These are phyloP conservation scores for Hippophae tibetana DNA, from an alignment of 306 rosid species.

Conservation along the genomic window DNA sequence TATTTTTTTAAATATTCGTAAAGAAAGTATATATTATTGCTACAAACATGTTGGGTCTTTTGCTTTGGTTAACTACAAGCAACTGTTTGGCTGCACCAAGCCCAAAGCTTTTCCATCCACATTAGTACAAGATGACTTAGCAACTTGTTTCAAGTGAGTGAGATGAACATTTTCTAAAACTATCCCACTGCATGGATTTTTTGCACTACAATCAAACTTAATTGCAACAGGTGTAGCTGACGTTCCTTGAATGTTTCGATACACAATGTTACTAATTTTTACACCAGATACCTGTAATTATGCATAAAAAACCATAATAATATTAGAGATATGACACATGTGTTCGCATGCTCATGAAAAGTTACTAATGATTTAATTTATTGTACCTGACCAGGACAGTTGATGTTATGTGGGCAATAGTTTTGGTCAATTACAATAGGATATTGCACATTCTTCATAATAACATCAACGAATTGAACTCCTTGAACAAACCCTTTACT, in stretches of 20 bases:
- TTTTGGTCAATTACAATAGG: constrained; percentile 23
- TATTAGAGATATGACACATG: background rate
- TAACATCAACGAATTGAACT: constrained; percentile 2
- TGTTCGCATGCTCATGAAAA: background rate
- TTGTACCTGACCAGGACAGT: constrained; percentile 13
- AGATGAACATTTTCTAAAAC: constrained; percentile 7
- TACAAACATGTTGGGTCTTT: too few species aligned
- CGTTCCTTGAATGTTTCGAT: constrained; percentile 14
- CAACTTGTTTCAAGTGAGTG: constrained; percentile 5
- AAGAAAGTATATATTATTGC: too few species aligned
- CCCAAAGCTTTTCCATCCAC: constrained; percentile 11
- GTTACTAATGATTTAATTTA: background rate
- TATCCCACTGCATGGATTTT: constrained; percentile 13
- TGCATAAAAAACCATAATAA: background rate
- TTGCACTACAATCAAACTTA: constrained; percentile 11
- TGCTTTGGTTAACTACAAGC: background rate
- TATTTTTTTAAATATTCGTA: too few species aligned
- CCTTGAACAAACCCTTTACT: constrained; percentile 14
- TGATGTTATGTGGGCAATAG: constrained; percentile 17
- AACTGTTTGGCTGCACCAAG: constrained; percentile 9
- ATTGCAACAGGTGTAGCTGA: constrained; percentile 9
- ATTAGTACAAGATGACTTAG: constrained; percentile 12
- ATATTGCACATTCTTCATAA: constrained; percentile 16
- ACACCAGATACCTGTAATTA: constrained; percentile 2
- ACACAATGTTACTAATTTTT: constrained; percentile 1